Base-by-base conservation (phyloP, 2,329 filamentous ascomycete genomes). In the Talaromyces sp. region DNA sequence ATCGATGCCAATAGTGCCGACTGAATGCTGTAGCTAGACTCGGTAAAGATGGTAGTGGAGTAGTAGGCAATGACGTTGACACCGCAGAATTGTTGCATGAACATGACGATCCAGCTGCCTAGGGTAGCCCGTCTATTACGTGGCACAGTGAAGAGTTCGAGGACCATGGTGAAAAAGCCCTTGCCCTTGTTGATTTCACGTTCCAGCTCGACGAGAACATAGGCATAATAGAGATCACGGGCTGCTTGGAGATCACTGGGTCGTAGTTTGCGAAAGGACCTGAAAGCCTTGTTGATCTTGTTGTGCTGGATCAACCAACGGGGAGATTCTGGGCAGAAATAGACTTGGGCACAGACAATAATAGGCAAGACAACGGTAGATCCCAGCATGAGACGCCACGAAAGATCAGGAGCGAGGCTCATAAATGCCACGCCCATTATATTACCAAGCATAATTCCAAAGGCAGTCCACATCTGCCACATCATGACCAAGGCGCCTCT, bases 351-450 rank as follows among this genome's bases (percentile, higher is more conserved):
- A 68, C 82, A 84, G 61, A 86, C 84, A 49, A 86, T 67, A 7
- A 88, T 72, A 19, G 84, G 82, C 3, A 85, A 84, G 1, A 88
- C 79, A 65, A 88, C 82, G 8, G 88, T 87, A 8, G 85, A 88
- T 2, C 82, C 86, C 68, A 91, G 82, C 85, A 89, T 89, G 33
- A 90, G 76, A 32, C 88, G 83, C 88, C 88, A 90, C 65, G 86
- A 76, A 28, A 82, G 79, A 28, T 86, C 84, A 25, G 78, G 55
- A 32, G 70, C 66, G 10, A 77, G 64, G n/a, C 68, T 66, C 68
- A 74, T 74, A 63, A 82, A 80, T 8, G 78, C 79, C 22, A 82
- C 77, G 15, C 78, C 79, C 69, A 80, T 79, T 62, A 79, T 78
- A 65, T 80, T 80, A 11, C 80, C 80, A 10, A 82, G 64, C 75